phyloP scores from a whole-genome alignment of 148 eudicot species.

The Chenopodium suecicum region DNA sequence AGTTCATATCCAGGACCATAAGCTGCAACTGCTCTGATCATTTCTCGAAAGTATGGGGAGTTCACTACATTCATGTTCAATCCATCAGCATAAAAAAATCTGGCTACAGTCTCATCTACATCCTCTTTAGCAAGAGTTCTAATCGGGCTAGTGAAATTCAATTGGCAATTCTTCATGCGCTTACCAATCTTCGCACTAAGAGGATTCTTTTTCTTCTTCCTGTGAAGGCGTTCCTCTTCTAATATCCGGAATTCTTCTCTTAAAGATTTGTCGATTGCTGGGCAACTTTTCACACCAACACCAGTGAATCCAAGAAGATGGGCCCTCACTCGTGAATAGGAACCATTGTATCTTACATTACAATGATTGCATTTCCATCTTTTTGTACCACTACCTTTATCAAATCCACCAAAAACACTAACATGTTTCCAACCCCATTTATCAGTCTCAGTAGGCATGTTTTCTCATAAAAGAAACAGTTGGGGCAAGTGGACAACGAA shows the following conservation, averaged over 20 bases:
- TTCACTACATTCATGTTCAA: constrained; percentile 35
- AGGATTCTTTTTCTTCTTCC: constrained; percentile 40
- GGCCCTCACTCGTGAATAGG: constrained; percentile 51
- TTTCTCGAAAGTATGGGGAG: constrained; percentile 43
- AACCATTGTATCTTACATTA: constrained; percentile 46
- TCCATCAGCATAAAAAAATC: constrained; percentile 49
- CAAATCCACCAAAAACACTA: constrained; percentile 48
- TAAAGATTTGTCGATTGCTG: constrained; percentile 49
- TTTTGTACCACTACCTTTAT: constrained; percentile 54
- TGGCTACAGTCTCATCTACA: constrained; percentile 44
- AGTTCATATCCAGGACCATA: constrained; percentile 52
- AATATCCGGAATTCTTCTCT: constrained; percentile 41
- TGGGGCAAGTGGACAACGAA: constrained; percentile 9
- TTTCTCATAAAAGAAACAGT: constrained; percentile 6
- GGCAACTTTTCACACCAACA: constrained; percentile 50
- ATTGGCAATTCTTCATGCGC: constrained; percentile 31
- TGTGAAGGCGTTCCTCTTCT: constrained; percentile 43
- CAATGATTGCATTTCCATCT: constrained; percentile 57
- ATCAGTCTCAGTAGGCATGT: constrained; percentile 49
- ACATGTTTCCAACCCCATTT: constrained; percentile 62
- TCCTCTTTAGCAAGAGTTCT: constrained; percentile 39
- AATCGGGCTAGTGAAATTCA: constrained; percentile 21
- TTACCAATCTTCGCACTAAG: constrained; percentile 31
- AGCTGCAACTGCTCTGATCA: constrained; percentile 37
- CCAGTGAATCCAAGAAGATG: constrained; percentile 56